phyloP scores from a whole-genome alignment of 306 rosid genomes.

The Sesbania bispinosa region DNA sequence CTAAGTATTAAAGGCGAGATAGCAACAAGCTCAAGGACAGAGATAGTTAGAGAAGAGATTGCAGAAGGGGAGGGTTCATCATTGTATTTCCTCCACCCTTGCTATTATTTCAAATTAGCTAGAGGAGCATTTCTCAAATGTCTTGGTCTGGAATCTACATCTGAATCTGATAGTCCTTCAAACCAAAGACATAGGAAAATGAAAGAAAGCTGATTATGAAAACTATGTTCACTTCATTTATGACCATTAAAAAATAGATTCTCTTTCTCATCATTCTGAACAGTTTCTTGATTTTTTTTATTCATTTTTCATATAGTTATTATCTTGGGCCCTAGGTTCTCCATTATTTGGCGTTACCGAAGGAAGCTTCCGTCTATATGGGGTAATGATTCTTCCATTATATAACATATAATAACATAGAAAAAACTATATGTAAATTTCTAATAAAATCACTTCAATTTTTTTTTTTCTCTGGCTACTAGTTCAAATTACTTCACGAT shows the following conservation, averaged over 20 bases:
- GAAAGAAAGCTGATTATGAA: conserved; percentile 33
- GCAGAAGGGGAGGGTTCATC: conserved; percentile 42
- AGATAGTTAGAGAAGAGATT: conserved; percentile 43
- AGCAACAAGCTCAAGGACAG: conserved; percentile 33
- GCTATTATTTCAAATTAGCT: conserved; percentile 64
- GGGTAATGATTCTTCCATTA: not conserved
- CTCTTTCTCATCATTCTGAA: not conserved
- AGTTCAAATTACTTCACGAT: too few species aligned
- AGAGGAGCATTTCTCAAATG: conserved; percentile 75
- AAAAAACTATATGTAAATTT: not conserved
- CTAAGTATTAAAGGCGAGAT: conserved; percentile 53
- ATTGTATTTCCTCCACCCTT: conserved; percentile 62
- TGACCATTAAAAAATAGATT: not conserved
- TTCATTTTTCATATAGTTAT: not conserved
- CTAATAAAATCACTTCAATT: not conserved
- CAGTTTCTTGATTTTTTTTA: not conserved
- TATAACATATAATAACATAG: not conserved
- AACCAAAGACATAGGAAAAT: conserved; percentile 34
- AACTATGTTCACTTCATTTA: not conserved
- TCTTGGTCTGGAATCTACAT: conserved; percentile 58
- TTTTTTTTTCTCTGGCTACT: too few species aligned
- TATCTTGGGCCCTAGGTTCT: not conserved
- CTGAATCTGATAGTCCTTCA: conserved; percentile 47
- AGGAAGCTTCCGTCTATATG: not conserved
- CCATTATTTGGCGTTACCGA: not conserved